Evolutionary conservation across 192 early-diverging fungal genomes (phyloP), one percentile per base, ranked within the genome.

Genomic region (Entrophospora sp.): DNA sequence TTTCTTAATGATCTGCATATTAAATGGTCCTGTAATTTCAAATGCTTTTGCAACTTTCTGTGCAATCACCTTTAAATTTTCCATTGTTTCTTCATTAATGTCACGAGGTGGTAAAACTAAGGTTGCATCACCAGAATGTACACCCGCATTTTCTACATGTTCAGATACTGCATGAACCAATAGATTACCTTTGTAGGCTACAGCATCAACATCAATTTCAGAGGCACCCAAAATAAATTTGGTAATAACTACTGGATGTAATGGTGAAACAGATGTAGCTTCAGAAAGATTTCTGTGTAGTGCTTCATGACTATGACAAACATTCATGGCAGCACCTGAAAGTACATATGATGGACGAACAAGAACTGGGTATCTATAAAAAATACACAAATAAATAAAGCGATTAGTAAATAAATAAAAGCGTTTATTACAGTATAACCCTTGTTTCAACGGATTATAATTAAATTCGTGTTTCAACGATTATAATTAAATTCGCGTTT

Each of bases 1-100:
- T 84, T 97, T 99, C 74, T 93, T 93, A 80, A 99, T 96, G 69
- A 99, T 94, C 79, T 99, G 95, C 73, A 99, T 99, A 80, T 99
- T 99, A 83, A 81, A 91, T 18, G 94, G 95, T 20, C 95, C 95
- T n/a, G 96, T 99, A 16, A 97, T 89, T 55, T 96, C 90, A 46
- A 99, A 78, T 16, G 94, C 94, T 70, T 85, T 82, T 27, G 85
- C 96, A 62, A 99, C 93, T 67, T 95, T 95, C 32, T 86, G 81
- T 8, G 95, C 95, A 8, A 93, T 93, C 45, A 79, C 82, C 69
- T 93, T 93, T 59, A 97, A 91, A 82, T 95, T 95, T 64, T 81
- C 75, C 43, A 99, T 90, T 1, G 95, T 97, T 66, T 94, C 91
- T 9, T 91, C 90, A 68, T 95, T 92, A 70, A 97, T 78, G 74